Conservation (phyloP, 352 stramenopile species). For the Bremia lactucae region DNA sequence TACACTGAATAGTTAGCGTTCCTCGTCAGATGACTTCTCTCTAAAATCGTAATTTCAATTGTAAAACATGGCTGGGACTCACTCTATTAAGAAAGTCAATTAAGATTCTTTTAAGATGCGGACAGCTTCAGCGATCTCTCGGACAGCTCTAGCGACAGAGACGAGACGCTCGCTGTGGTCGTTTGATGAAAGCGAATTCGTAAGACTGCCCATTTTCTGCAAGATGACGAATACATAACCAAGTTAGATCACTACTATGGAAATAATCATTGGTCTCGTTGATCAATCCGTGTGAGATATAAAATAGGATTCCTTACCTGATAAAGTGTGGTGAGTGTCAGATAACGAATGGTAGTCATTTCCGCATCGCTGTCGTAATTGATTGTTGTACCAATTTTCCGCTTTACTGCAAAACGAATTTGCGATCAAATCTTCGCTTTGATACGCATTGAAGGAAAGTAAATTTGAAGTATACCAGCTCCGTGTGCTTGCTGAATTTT, state of each 20-base stretch:
- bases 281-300: no score
- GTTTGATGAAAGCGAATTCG: constrained; percentile 35
- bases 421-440: not conserved
- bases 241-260: no score
- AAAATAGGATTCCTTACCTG: constrained; percentile 55
- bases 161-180: constrained; percentile 53
- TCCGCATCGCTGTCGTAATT: constrained; percentile 24
- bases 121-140: constrained; percentile 51
- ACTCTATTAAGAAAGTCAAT: not conserved
- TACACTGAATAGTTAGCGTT: constrained; percentile 11
- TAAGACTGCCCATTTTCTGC: constrained; percentile 69
- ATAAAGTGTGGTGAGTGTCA: constrained; percentile 55
- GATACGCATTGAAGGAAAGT: not conserved
- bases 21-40: constrained; percentile 40
- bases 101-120: constrained; percentile 29
- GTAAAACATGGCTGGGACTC: not conserved
- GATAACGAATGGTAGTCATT: constrained; percentile 34
- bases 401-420: constrained; percentile 23
- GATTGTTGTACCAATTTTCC: constrained; percentile 30
- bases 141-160: constrained; percentile 47
- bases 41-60: constrained; percentile 6
- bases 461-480: constrained; percentile 15
- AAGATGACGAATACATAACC: no score
- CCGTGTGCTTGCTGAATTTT: constrained; percentile 7
- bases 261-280: no score